Conservation (phyloP, 164 flowering plant species). For the Paratinospora sagittata region DNA sequence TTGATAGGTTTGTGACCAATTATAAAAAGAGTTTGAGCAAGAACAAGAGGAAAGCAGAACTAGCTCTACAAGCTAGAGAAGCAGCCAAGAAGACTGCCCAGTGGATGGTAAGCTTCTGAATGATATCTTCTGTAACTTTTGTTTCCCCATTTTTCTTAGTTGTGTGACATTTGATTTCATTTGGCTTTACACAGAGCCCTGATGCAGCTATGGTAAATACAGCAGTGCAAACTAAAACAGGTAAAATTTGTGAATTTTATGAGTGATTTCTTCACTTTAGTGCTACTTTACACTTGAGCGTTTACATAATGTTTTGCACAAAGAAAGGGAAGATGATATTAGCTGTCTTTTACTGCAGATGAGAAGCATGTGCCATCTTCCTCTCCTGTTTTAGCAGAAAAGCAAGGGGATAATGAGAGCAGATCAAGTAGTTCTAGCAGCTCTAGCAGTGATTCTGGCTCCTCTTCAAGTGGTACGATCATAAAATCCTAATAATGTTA, state of each 20-base stretch:
- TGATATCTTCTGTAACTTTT: constrained; percentile 3
- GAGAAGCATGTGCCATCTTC: constrained; percentile 40
- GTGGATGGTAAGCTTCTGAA: constrained; percentile 23
- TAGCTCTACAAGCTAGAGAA: constrained; percentile 32
- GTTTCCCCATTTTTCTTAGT: neutral
- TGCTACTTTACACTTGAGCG: neutral
- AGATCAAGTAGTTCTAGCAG: constrained; percentile 75
- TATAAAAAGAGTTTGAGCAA: constrained; percentile 61
- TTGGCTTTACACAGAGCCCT: constrained; percentile 27
- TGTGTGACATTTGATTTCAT: constrained; percentile 2
- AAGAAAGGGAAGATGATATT: neutral
- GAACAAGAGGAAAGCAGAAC: constrained; percentile 51
- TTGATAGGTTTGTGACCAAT: constrained; percentile 60
- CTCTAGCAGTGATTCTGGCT: constrained; percentile 81
- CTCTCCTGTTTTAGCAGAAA: constrained; percentile 41
- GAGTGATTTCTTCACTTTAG: too few species aligned
- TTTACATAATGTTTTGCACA: neutral
- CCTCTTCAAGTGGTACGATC: constrained; percentile 77
- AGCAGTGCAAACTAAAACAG: constrained; percentile 31
- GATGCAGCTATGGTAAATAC: constrained; percentile 18
- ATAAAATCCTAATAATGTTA: neutral
- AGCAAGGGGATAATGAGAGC: constrained; percentile 40
- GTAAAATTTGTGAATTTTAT: constrained; percentile 19
- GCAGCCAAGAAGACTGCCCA: constrained; percentile 21
- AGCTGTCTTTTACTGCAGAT: constrained; percentile 25